Conservation (phyloP, 768 basidiomycete genomes). For the Lactifluus rugatus region DNA sequence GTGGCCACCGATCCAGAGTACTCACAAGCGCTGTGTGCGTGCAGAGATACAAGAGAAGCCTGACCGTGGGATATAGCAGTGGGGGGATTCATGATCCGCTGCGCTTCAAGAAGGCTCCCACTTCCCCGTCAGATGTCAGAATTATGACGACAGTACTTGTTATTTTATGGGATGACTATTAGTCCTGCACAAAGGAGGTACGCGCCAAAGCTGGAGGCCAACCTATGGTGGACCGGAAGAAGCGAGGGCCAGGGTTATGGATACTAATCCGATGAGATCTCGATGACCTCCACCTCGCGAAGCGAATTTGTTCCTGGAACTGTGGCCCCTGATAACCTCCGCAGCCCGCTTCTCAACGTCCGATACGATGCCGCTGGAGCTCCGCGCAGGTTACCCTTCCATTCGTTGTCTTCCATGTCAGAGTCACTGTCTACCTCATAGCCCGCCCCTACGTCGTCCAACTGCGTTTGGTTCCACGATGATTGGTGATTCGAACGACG, state of each 20-base stretch:
- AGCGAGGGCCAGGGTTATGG: neutral
- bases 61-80: no score
- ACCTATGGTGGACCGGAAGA: neutral
- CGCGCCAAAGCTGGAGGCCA: neutral
- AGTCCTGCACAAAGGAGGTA: neutral
- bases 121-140: neutral
- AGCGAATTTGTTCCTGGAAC: neutral
- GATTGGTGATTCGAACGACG: neutral
- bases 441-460: neutral
- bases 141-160: neutral
- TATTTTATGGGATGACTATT: no score
- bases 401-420: neutral
- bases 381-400: constrained; percentile 5
- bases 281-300: constrained; percentile 9
- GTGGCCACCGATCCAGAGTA: no score
- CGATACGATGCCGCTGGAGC: neutral
- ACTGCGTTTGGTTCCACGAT: neutral
- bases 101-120: neutral
- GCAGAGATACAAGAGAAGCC: no score
- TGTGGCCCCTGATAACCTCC: neutral
- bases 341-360: neutral
- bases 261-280: constrained; percentile 11
- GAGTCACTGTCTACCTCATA: neutral
- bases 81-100: no score
- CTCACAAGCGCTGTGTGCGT: no score